These are phyloP conservation scores for Aspergillus egyptiacus DNA, from an alignment of 495 filamentous ascomycete genomes.

Conservation along the genomic window DNA sequence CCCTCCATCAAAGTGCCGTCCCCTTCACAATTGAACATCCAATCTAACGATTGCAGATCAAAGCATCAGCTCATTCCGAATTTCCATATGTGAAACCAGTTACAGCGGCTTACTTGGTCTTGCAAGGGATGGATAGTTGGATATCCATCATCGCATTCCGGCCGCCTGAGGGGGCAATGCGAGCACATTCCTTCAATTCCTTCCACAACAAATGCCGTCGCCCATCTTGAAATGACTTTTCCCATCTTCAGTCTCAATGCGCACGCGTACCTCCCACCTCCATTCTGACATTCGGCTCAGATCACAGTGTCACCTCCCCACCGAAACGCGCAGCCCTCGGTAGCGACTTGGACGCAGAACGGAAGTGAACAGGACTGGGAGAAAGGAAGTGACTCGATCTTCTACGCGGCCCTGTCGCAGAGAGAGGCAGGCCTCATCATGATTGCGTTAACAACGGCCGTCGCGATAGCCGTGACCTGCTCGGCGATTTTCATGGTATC, in stretches of 20 bases:
- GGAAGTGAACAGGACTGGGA: not conserved
- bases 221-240: slow-evolving; percentile 7
- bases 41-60: not conserved
- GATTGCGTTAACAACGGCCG: slow-evolving; percentile 31
- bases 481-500: slow-evolving; percentile 35
- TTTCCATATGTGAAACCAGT: not conserved
- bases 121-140: slow-evolving; percentile 1
- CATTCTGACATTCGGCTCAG: slow-evolving; percentile 5
- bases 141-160: slow-evolving; percentile 29
- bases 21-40: not conserved
- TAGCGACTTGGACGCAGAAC: not conserved
- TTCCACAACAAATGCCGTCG: slow-evolving; percentile 33
- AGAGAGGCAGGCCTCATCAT: slow-evolving; percentile 19
- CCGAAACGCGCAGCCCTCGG: not conserved
- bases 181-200: slow-evolving; percentile 30
- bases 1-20: not conserved
- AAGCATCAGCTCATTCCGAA: not conserved
- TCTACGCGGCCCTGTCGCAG: not conserved
- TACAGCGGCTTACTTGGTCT: slow-evolving; percentile 1
- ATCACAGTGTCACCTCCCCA: not conserved
- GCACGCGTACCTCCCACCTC: slow-evolving; percentile 14
- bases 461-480: slow-evolving; percentile 40
- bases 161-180: slow-evolving; percentile 25
- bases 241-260: slow-evolving; percentile 11
- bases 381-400: not conserved